These are phyloP conservation scores for Ceratonia siliqua DNA, from an alignment of 306 rosid genomes.

Conservation along the genomic window DNA sequence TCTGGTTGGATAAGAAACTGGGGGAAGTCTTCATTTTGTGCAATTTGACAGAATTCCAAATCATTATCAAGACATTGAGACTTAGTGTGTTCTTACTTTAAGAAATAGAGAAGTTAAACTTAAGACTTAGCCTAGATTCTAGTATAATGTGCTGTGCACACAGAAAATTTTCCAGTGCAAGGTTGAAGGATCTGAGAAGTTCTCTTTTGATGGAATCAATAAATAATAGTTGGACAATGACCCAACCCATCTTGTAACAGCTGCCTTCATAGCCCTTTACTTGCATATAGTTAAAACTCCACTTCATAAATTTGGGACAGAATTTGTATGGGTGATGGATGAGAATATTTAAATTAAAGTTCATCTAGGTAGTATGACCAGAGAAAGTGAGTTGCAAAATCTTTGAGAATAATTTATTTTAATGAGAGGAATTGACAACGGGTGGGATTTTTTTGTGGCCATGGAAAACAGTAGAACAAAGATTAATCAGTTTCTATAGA, in stretches of 20 bases:
- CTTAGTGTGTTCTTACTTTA: not conserved
- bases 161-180: not conserved
- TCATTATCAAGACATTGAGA: not conserved
- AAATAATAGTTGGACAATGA: not conserved
- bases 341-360: not conserved
- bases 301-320: not conserved
- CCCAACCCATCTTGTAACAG: not conserved
- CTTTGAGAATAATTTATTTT: not conserved
- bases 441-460: not conserved
- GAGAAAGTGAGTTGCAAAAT: conserved; percentile 33
- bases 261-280: not conserved
- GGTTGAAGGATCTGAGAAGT: not conserved
- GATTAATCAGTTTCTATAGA: no score
- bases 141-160: not conserved
- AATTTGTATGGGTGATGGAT: not conserved
- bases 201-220: not conserved
- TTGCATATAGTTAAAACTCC: not conserved
- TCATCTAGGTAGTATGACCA: conserved; percentile 53
- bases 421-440: not conserved
- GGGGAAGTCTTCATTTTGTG: not conserved
- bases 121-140: not conserved
- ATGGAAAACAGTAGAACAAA: no score
- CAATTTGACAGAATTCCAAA: not conserved
- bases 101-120: not conserved
- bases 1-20: not conserved